Evolutionary conservation across 768 basidiomycete species (phyloP).

Genomic region (Heimioporus sp.): DNA sequence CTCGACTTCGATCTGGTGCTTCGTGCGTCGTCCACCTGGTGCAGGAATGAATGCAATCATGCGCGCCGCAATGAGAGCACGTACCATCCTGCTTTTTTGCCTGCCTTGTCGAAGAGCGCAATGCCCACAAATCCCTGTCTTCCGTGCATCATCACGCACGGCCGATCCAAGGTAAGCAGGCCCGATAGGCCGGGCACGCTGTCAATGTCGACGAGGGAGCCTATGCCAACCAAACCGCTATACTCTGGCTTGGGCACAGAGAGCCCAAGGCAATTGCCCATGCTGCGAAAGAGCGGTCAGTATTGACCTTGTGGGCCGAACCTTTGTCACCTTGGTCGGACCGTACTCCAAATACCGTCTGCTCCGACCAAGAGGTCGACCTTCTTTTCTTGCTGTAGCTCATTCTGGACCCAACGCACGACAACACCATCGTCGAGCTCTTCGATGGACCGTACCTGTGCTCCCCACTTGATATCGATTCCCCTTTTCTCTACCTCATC

Average conservation of each 20-base stretch:
- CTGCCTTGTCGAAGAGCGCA: constrained; percentile 23
- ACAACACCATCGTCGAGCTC: constrained; percentile 24
- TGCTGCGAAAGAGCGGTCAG: constrained; percentile 14
- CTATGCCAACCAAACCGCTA: constrained; percentile 27
- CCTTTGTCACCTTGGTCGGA: constrained; percentile 18
- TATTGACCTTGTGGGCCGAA: background rate
- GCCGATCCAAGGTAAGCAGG: constrained; percentile 17
- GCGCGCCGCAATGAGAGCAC: background rate
- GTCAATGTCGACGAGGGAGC: constrained; percentile 16
- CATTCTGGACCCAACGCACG: constrained; percentile 26
- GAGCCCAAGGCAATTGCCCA: constrained; percentile 20
- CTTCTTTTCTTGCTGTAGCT: constrained; percentile 18
- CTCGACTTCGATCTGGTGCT: constrained; percentile 22
- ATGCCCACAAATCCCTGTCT: constrained; percentile 28
- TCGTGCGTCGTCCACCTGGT: constrained; percentile 31
- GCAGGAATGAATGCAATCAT: background rate
- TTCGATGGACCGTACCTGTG: constrained; percentile 22
- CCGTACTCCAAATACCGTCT: constrained; percentile 32
- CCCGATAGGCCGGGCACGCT: constrained; percentile 19
- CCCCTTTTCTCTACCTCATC: constrained; percentile 22
- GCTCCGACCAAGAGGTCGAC: constrained; percentile 32
- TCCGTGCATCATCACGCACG: constrained; percentile 31
- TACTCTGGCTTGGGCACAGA: constrained; percentile 24
- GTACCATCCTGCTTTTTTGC: constrained; percentile 24
- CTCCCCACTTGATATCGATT: constrained; percentile 21